Base-by-base conservation (phyloP, 192 early-diverging fungal genomes). In the Coemansia sp. region DNA sequence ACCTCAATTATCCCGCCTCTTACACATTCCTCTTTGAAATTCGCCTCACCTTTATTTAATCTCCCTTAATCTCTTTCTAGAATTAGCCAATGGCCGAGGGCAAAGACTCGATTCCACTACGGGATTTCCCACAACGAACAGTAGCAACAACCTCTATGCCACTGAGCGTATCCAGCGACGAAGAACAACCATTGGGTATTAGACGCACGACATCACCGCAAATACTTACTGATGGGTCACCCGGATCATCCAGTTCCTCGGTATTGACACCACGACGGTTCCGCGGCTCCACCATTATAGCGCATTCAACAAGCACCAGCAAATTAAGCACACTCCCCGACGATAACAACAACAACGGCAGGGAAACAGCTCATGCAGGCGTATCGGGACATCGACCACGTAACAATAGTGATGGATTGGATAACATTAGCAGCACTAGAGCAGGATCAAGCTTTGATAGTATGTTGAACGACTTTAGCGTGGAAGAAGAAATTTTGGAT, bases 401-500 rank as follows among this genome's bases (percentile, higher is more conserved):
- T 31, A 48, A 48, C 33, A 31, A 40, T 17, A 29, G 38, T 48
- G 36, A 18, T 14, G 42, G 48, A 45, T 18, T 48, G 1, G 56
- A 66, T 20, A 38, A 49, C 38, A 52, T 30, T 10, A 34, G 29
- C 28, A 63, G 60, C 31, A 55, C 40, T 17, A 33, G 51, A 14
- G 59, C 29, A 4, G 50, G 62, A 34, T 55, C 67, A 1, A 69
- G 67, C 45, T 69, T 69, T 49, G 67, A 69, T 60, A 62, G 60
- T 28, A 68, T 68, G 8, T 30, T 68, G 33, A 55, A 56, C 31
- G 60, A 63, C 32, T 22, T 45, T 16, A 48, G 51, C 34, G 62
- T 29, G 36, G 51, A 64, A 31, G 49, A 55, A 22, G 62, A 49
- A 51, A 34, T 5, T 12, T 12, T 55, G 18, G 58, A 63, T 18